Conservation (phyloP, 2,329 filamentous ascomycete genomes). For the Sporothrix dimorphospora region DNA sequence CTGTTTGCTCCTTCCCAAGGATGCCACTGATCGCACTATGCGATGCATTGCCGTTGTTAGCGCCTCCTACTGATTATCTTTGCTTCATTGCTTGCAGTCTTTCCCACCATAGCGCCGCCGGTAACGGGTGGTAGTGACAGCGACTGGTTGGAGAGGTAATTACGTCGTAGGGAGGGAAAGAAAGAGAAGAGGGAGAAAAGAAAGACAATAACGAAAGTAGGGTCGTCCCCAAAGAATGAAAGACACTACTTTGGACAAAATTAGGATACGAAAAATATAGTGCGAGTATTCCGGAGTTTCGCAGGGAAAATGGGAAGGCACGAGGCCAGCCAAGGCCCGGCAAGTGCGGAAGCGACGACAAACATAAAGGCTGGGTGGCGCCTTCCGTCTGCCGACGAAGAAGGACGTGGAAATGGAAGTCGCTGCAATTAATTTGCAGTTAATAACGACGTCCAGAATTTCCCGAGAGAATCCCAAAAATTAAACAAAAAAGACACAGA, state of each 20-base stretch:
- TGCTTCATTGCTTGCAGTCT: neutral
- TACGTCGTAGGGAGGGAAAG: too few relatives aligned
- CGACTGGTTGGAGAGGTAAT: too few relatives aligned
- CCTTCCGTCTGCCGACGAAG: constrained; percentile 14
- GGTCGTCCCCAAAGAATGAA: neutral
- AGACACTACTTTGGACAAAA: neutral
- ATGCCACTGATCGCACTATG: constrained; percentile 22
- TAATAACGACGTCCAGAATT: constrained; percentile 1
- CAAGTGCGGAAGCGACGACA: constrained; percentile 16
- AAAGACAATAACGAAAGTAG: neutral
- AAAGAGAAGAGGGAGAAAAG: neutral
- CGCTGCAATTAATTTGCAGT: constrained; percentile 1
- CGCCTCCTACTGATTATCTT: constrained; percentile 16
- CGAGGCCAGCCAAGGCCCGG: constrained; percentile 16
- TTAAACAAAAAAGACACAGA: neutral
- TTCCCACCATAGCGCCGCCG: constrained; percentile 8
- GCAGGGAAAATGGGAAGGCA: constrained; percentile 10
- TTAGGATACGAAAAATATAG: neutral
- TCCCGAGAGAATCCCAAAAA: neutral
- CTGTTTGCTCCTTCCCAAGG: constrained; percentile 8
- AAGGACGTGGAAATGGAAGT: neutral
- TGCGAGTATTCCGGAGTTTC: neutral
- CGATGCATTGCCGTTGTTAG: constrained; percentile 1
- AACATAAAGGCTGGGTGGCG: constrained; percentile 8
- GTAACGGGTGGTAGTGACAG: constrained; percentile 18